Percentiles rank a stretch among this genome's conserved stretches.
These are phyloP conservation scores for Pythium aphanidermatum DNA, from an alignment of 352 stramenopile genomes.

Conservation along the genomic window DNA sequence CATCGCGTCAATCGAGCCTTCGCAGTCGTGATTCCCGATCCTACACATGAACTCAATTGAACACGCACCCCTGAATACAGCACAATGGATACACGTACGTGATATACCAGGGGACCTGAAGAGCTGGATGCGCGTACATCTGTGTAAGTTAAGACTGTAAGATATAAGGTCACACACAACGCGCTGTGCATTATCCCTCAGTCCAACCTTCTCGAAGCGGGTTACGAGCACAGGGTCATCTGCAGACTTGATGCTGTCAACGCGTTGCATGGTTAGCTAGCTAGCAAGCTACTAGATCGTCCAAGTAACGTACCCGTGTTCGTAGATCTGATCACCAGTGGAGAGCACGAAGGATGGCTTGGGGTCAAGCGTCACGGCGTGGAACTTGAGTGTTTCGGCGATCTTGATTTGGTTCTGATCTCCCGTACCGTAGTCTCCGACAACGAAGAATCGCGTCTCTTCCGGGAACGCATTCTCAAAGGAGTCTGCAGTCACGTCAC, in stretches of 20 bases:
- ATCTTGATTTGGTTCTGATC: conserved; percentile 53
- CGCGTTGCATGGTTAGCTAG: neutral
- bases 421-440: conserved; percentile 80
- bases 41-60: conserved; percentile 16
- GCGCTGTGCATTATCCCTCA: no score
- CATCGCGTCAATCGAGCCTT: conserved; percentile 78
- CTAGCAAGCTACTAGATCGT: neutral
- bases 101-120: conserved; percentile 83
- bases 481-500: conserved; percentile 9
- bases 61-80: neutral
- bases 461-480: conserved; percentile 42
- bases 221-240: conserved; percentile 50
- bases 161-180: neutral
- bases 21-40: conserved; percentile 85
- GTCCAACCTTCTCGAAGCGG: conserved; percentile 66
- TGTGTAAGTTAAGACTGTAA: conserved; percentile 16
- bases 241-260: conserved; percentile 43
- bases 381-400: conserved; percentile 51
- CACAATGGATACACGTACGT: conserved; percentile 34
- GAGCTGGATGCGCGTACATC: conserved; percentile 63
- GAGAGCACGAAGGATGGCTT: conserved; percentile 72
- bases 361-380: conserved; percentile 46
- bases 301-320: conserved; percentile 46
- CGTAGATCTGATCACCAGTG: conserved; percentile 83
- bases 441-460: conserved; percentile 68